Evolutionary conservation across 140 eudicot species (phyloP).

Genomic region (Artemisia princeps): DNA sequence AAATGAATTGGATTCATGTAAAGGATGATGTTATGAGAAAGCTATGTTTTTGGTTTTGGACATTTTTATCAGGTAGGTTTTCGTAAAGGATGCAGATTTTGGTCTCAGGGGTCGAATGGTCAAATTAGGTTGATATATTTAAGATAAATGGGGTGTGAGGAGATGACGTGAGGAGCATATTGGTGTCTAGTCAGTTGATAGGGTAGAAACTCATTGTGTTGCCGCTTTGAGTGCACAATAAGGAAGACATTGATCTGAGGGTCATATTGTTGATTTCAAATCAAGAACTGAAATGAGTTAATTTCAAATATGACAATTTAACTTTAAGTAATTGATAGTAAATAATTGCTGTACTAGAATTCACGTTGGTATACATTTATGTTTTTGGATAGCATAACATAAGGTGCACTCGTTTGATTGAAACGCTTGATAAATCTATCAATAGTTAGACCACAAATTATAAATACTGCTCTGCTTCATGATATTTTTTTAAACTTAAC

Average conservation of each 20-base stretch:
- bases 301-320: neutral
- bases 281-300: constrained; percentile 6
- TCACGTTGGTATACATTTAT: neutral
- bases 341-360: neutral
- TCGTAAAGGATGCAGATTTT: neutral
- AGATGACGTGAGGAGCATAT: neutral
- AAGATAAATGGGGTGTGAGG: neutral
- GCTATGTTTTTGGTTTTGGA: neutral
- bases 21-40: neutral
- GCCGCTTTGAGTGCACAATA: neutral
- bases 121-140: constrained; percentile 3
- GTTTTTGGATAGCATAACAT: constrained; percentile 6
- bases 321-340: constrained; percentile 4
- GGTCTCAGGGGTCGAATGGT: neutral
- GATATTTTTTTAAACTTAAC: neutral
- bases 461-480: neutral
- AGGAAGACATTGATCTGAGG: constrained; percentile 1
- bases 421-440: neutral
- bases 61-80: neutral
- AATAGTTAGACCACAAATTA: neutral
- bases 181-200: constrained; percentile 6
- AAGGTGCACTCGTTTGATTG: neutral
- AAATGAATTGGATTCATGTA: neutral
- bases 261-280: constrained; percentile 1
- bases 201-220: neutral